Evolutionary conservation across 163 green algal genomes (phyloP).

Genomic region (Scenedesmus sp.): DNA sequence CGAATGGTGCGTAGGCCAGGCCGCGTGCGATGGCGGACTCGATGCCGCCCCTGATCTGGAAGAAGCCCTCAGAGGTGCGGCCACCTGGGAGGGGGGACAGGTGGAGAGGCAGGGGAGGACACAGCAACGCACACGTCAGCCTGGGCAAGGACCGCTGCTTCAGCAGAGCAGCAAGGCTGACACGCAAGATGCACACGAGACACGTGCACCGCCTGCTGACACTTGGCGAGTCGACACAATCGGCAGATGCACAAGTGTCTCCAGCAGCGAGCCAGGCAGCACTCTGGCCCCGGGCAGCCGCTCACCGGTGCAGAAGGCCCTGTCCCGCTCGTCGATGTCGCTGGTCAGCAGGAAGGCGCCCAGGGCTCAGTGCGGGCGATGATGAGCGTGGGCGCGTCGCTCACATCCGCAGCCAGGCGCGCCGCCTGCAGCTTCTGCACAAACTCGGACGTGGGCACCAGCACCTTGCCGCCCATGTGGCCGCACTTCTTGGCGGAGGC

Average conservation of each 20-base stretch:
- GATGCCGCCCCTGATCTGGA: conserved; percentile 81
- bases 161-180: background rate
- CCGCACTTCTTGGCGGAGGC: conserved; percentile 95
- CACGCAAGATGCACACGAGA: background rate
- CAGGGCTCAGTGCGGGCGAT: conserved; percentile 84
- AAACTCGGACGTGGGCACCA: conserved; percentile 83
- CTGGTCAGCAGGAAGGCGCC: conserved; percentile 88
- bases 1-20: conserved; percentile 89
- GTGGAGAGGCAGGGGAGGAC: background rate
- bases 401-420: conserved; percentile 88
- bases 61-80: conserved; percentile 91
- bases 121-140: background rate
- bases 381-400: conserved; percentile 85
- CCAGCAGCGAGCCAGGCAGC: background rate
- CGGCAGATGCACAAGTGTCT: background rate
- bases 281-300: background rate
- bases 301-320: conserved; percentile 84
- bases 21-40: conserved; percentile 87
- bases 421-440: conserved; percentile 86
- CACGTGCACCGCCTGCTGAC: background rate
- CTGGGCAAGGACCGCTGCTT: no score
- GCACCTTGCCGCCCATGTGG: conserved; percentile 93
- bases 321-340: conserved; percentile 87
- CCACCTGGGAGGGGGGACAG: conserved; percentile 59
- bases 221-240: background rate